Conservation (phyloP, 148 eudicot species). For the Diospyros kaki region DNA sequence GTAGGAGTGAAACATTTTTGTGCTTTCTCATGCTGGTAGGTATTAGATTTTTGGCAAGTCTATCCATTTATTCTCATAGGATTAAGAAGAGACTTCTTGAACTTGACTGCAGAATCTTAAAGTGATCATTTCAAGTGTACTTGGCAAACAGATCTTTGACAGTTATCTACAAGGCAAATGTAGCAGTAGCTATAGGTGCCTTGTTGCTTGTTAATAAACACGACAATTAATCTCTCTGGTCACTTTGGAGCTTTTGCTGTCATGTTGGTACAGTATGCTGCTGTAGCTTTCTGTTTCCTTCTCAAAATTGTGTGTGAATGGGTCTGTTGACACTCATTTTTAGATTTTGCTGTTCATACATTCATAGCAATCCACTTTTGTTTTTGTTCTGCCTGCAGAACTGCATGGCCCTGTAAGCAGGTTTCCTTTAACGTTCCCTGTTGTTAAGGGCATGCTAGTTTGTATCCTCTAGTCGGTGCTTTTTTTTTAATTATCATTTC, state of each 20-base stretch:
- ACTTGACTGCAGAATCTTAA: constrained; percentile 36
- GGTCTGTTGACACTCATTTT: constrained; percentile 7
- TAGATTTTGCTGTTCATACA: constrained; percentile 8
- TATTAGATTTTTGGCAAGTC: constrained; percentile 13
- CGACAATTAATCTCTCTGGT: constrained; percentile 21
- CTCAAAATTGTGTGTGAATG: constrained; percentile 4
- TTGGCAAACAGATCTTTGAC: constrained; percentile 11
- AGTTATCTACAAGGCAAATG: constrained; percentile 11
- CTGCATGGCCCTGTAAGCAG: constrained; percentile 24
- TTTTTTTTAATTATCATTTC: constrained; percentile 14
- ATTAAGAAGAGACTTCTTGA: constrained; percentile 21
- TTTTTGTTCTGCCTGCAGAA: constrained; percentile 19
- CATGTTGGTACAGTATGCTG: constrained; percentile 13
- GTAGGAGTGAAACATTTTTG: constrained; percentile 17
- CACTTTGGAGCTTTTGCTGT: constrained; percentile 27
- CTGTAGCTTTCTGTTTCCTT: constrained; percentile 2
- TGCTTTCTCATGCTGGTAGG: constrained; percentile 19
- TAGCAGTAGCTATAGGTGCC: constrained; percentile 21
- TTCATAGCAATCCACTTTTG: constrained; percentile 2
- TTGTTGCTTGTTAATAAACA: constrained; percentile 16
- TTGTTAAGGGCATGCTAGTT: constrained; percentile 20
- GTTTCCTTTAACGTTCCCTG: constrained; percentile 19
- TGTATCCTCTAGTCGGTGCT: not conserved
- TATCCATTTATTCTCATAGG: constrained; percentile 6
- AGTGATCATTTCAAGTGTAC: constrained; percentile 30